Evolutionary conservation across 1,284 basidiomycete genomes (phyloP), one percentile per base, ranked within the genome.

Genomic region (Trichosporon inkin): DNA sequence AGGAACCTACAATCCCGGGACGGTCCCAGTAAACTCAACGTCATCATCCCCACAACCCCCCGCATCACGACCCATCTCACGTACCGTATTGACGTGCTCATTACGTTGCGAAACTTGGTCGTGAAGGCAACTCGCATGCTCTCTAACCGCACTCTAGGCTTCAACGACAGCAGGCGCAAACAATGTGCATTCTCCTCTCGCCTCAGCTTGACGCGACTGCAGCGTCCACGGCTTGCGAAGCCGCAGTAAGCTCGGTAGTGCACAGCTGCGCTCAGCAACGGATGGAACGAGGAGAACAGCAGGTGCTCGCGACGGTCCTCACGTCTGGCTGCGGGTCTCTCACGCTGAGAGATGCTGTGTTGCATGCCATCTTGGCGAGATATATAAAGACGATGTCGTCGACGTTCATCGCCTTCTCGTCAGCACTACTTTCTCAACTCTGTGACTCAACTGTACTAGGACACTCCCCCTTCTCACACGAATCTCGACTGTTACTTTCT

Each of bases 371-470:
- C 44, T 49, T 22, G 13, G 16, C 28, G 44, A 49, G 24, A 49
- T 49, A 49, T 49, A 49, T 49, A 49, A 49, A n/a, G 22, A 6
- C 13, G 24, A 32, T 7, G 16, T 49, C 24, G n/a, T 22, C 14
- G n/a, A 22, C 16, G 14, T 22, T 24, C n/a, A 22, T 32, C n/a
- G 6, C 22, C 13, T 7, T 49, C 44, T 49, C 22, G 20, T 49
- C 44, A 49, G 44, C 44, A 49, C 24, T 28, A 22, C 28, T 47
- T 49, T 49, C 44, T 49, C 44, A 32, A 49, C 44, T 49, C 28
- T 49, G 44, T 49, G 24, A 49, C 44, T 49, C 28, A 49, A 22
- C 28, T 49, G 44, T 49, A 49, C 44, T 49, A 49, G 28, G 28
- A 32, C 44, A 49, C 44, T 49, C 22, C 17, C 38, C 28, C 14